Base-by-base conservation (phyloP, 2,329 filamentous ascomycete species). In the Calonectria multiphialidica region DNA sequence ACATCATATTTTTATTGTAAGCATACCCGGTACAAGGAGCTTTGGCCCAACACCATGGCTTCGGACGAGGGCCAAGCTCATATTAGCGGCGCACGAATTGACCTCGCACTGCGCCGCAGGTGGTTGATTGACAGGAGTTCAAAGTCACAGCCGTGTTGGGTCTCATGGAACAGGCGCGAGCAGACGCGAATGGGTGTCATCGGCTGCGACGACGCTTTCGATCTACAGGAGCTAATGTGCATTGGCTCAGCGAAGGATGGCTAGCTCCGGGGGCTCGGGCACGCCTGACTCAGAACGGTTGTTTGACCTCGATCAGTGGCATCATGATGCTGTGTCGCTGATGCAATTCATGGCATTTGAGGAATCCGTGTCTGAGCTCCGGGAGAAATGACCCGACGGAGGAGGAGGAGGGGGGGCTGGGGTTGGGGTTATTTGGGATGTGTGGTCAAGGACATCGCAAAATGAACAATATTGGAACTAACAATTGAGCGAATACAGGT, bases 71-170 rank as follows among this genome's bases (percentile, higher is more conserved):
- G 12, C 37, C 55, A 62, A 62, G 66, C 42, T 37, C 30, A 49
- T 16, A 30, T 61, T 49, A 44, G 30, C 53, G 37, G 28, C 33
- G 55, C 30, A 61, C 42, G 42, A 62, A 68, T 45, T 45, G 37
- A 57, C 44, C 66, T 68, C 45, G 25, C 65, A 57, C 65, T 37
- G 37, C 45, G 30, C 23, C 49, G 49, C 42, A 59, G 53, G 37
- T 57, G 37, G 8, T 45, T 40, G 64, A 66, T 57, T 66, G 64
- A 66, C 64, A 66, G 64, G 64, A 66, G 64, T 23, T 18, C 53
- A 40, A 66, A 16, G 62, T 49, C 37, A 66, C 37, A 66, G 40
- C 25, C 25, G 45, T 5, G 28, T 25, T 45, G 40, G 40, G 37
- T 37, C 53, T 59, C 21, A 23, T 18, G 8, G 21, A 23, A 12